Conservation (phyloP, 306 rosid species). For the Fragaria nilgerrensis region DNA sequence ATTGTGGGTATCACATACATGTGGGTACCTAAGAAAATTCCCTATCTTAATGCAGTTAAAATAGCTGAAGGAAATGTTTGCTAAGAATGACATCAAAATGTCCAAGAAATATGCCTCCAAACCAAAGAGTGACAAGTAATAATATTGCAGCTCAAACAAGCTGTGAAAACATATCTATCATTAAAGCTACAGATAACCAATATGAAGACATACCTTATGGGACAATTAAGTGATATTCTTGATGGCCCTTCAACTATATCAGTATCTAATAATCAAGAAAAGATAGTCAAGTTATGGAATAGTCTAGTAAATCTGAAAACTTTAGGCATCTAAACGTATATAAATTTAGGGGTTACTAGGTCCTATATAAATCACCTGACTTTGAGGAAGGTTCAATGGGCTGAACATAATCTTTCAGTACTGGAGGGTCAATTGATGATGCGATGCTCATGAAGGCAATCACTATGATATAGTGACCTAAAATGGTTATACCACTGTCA, state of each 20-base stretch:
- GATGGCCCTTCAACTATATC: constrained; percentile 91
- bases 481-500: constrained; percentile 31
- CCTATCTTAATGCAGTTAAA: neutral
- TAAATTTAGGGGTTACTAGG: neutral
- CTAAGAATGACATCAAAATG: neutral
- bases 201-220: constrained; percentile 72
- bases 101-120: constrained; percentile 1
- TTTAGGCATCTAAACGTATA: neutral
- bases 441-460: constrained; percentile 62
- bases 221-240: constrained; percentile 88
- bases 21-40: no score
- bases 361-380: constrained; percentile 49
- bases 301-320: constrained; percentile 7
- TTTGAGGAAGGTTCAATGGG: constrained; percentile 44
- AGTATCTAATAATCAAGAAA: constrained; percentile 42
- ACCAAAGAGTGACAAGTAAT: neutral
- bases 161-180: constrained; percentile 4
- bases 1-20: no score
- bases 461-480: constrained; percentile 73
- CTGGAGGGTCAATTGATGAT: constrained; percentile 43
- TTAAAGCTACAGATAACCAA: constrained; percentile 24
- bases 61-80: neutral
- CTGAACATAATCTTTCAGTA: constrained; percentile 61
- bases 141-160: neutral
- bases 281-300: constrained; percentile 1